Evolutionary conservation across 768 basidiomycete genomes (phyloP).

Genomic region (Nidularia sp.): DNA sequence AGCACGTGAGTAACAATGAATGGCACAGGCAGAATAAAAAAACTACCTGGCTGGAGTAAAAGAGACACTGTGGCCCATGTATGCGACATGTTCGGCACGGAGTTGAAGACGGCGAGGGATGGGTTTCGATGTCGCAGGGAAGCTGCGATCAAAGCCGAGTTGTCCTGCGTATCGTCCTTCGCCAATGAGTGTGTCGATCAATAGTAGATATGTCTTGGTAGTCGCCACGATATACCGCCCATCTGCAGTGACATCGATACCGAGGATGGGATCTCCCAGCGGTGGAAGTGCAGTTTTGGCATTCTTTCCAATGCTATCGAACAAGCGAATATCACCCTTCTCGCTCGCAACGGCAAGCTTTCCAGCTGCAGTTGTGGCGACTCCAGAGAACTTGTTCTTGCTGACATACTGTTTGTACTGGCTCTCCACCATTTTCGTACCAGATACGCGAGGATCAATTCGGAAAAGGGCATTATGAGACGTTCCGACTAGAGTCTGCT

Average conservation of each 20-base stretch:
- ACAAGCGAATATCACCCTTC: slow-evolving; percentile 95
- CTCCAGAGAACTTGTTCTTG: slow-evolving; percentile 94
- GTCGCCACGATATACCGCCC: slow-evolving; percentile 96
- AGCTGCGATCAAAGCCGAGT: slow-evolving; percentile 89
- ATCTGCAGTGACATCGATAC: slow-evolving; percentile 90
- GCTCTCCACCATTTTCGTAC: slow-evolving; percentile 89
- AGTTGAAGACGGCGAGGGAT: slow-evolving; percentile 85
- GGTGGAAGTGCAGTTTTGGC: slow-evolving; percentile 97
- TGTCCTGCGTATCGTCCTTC: slow-evolving; percentile 81
- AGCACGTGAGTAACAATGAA: slow-evolving; percentile 1
- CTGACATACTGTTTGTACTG: slow-evolving; percentile 94
- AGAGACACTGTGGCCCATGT: slow-evolving; percentile 82
- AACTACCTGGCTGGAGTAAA: slow-evolving; percentile 91
- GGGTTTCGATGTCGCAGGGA: slow-evolving; percentile 93
- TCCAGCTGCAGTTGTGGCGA: slow-evolving; percentile 82
- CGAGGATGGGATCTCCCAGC: slow-evolving; percentile 91
- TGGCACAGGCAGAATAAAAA: slow-evolving; percentile 4
- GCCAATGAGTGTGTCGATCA: slow-evolving; percentile 94
- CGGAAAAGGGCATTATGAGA: slow-evolving; percentile 97
- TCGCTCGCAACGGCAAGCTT: slow-evolving; percentile 91
- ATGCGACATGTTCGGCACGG: slow-evolving; percentile 87
- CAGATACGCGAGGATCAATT: slow-evolving; percentile 92
- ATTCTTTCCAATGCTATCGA: slow-evolving; percentile 95
- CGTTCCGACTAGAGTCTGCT: slow-evolving; percentile 90
- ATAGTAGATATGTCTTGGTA: slow-evolving; percentile 86